These are phyloP conservation scores for Auriscalpium vulgare DNA, from an alignment of 768 basidiomycete genomes.

Conservation along the genomic window DNA sequence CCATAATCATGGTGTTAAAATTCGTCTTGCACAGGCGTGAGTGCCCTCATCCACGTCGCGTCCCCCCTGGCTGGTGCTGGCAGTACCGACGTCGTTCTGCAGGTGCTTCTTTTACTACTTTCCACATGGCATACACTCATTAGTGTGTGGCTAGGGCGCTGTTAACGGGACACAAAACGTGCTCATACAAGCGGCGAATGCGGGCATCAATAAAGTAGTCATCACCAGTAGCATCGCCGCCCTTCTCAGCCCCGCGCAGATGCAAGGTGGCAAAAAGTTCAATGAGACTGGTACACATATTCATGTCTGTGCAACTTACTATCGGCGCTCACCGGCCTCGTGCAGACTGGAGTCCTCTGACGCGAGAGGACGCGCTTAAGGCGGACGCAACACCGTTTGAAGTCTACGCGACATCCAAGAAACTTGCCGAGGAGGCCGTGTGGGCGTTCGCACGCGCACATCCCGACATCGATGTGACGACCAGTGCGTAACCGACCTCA, in stretches of 20 bases:
- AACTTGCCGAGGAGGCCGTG: constrained; percentile 19
- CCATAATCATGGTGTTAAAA: too few relatives aligned
- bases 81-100: constrained; percentile 8
- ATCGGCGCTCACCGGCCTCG: too few relatives aligned
- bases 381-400: constrained; percentile 12
- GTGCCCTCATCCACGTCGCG: constrained; percentile 12
- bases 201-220: constrained; percentile 6
- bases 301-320: background rate
- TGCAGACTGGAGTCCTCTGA: constrained; percentile 27
- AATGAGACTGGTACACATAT: background rate
- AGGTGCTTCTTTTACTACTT: background rate
- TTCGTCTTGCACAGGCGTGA: constrained; percentile 1
- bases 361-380: constrained; percentile 23
- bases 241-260: background rate
- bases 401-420: constrained; percentile 31
- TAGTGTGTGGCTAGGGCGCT: background rate
- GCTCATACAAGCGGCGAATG: constrained; percentile 3
- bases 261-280: background rate
- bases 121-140: too few relatives aligned
- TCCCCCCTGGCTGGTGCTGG: constrained; percentile 4
- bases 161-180: constrained; percentile 9
- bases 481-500: constrained; percentile 6
- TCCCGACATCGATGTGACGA: constrained; percentile 18
- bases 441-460: constrained; percentile 20
- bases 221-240: constrained; percentile 7